phyloP scores from a whole-genome alignment of 2,329 filamentous ascomycete species.

The Plectosphaerella sp. region DNA sequence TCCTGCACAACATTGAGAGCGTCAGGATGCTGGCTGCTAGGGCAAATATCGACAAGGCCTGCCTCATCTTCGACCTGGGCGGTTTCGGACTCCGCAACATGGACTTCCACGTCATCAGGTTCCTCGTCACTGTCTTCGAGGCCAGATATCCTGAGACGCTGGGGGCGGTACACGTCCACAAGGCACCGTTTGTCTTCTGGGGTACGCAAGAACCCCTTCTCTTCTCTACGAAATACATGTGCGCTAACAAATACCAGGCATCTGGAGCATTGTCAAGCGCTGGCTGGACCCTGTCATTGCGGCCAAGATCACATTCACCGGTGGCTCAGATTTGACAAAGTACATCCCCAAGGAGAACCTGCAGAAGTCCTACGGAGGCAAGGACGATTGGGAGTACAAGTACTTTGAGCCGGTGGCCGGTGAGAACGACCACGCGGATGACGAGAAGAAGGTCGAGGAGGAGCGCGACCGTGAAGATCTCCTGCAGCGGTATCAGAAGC shows the following conservation, averaged over 20 bases:
- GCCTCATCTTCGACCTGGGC: conserved; percentile 67
- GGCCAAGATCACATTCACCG: conserved; percentile 67
- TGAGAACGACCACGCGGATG: conserved; percentile 55
- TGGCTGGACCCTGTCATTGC: conserved; percentile 76
- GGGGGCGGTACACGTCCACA: conserved; percentile 67
- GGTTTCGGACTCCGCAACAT: conserved; percentile 69
- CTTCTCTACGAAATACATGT: neutral
- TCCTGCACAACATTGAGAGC: conserved; percentile 34
- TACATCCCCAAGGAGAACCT: conserved; percentile 58
- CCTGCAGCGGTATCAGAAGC: conserved; percentile 51
- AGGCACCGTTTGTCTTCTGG: conserved; percentile 68
- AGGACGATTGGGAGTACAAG: conserved; percentile 61
- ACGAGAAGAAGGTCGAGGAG: conserved; percentile 35
- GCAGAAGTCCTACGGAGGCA: conserved; percentile 60
- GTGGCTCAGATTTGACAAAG: conserved; percentile 55
- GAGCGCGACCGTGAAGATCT: conserved; percentile 46
- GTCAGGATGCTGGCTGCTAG: conserved; percentile 16
- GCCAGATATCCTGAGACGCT: conserved; percentile 74
- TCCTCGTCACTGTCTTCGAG: conserved; percentile 76
- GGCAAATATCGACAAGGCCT: conserved; percentile 5
- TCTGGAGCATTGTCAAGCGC: conserved; percentile 63
- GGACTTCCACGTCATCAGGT: conserved; percentile 72
- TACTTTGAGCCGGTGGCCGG: conserved; percentile 56
- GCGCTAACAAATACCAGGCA: conserved; percentile 14
- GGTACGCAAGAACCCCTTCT: conserved; percentile 15